Evolutionary conservation across 371 early-diverging fungal genomes (phyloP), one percentile per base, ranked within the genome.

Genomic region (Mortierella sp.): DNA sequence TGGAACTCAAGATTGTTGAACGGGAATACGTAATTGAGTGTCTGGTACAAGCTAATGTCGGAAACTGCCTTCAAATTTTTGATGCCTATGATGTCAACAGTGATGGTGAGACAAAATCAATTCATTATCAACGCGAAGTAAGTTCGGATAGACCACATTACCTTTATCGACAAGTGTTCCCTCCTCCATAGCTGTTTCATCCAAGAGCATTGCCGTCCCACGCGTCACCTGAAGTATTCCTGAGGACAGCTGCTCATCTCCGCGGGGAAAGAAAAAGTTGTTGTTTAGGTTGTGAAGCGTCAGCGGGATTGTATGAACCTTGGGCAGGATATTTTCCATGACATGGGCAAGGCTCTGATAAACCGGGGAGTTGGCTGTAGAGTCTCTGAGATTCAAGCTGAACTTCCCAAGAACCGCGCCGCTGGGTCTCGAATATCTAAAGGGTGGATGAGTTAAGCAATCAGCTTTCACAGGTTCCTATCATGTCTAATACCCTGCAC

Each of bases 151-250:
- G 14, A 6, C 39, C 80, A 86, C 87, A 6, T 42, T 81, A 86
- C 87, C 89, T 47, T 75, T 68, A 42, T 87, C 88, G 6, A 79
- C 70, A 34, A 90, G 64, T 28, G 80, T 83, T 17, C 90, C 90
- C 64, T 90, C 90, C n/a, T 86, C 75, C 59, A 90, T 56, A 1
- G 67, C 81, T 3, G 89, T 87, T 60, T 90, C 90, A 64, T 90
- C 90, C 27, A 88, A 66, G 0, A 88, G 53, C n/a, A 90, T 56
- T 1, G 64, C 55, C 1, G 90, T 88, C 8, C 87, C 88, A 43
- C 83, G 78, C 0, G 83, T 70, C 4, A 90, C 76, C 57, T 90
- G 90, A 1, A 90, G 73, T 4, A 86, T 54, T 44, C 90, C 90
- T 1, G 88, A 81, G n/a, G 78, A 65, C 27, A 90, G 56, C 19